Evolutionary conservation across 1,284 basidiomycete species (phyloP).

Genomic region (Golubevia sp.): DNA sequence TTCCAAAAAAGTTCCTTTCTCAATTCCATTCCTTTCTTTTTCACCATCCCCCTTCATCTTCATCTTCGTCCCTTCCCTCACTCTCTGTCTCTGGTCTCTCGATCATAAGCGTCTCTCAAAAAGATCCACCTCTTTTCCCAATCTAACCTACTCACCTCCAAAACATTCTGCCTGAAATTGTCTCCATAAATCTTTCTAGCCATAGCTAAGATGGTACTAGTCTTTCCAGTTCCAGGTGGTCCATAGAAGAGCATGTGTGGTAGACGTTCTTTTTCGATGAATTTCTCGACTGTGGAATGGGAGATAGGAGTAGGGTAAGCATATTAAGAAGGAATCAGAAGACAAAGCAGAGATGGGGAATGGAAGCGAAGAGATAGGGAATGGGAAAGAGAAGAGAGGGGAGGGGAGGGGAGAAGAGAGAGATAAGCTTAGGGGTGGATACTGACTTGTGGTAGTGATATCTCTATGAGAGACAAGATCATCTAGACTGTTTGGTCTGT

Average conservation of each 20-base stretch:
- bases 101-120: too few relatives aligned
- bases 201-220: conserved; percentile 95
- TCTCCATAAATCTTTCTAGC: conserved; percentile 89
- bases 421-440: background rate
- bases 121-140: too few relatives aligned
- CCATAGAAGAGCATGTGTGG: conserved; percentile 98
- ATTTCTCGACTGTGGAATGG: conserved; percentile 79
- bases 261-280: conserved; percentile 90
- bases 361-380: too few relatives aligned
- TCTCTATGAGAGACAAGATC: conserved; percentile 58
- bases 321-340: background rate
- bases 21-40: too few relatives aligned
- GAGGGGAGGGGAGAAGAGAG: too few relatives aligned
- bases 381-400: too few relatives aligned
- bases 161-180: conserved; percentile 81
- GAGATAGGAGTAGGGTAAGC: background rate
- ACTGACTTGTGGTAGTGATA: conserved; percentile 47
- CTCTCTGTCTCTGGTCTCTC: too few relatives aligned
- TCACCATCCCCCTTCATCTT: too few relatives aligned
- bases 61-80: too few relatives aligned
- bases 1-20: too few relatives aligned
- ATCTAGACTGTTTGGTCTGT: conserved; percentile 50
- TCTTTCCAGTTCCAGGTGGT: conserved; percentile 95
- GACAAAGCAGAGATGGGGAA: conserved; percentile 8
- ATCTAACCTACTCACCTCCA: conserved; percentile 84